Evolutionary conservation across 2,329 filamentous ascomycete species (phyloP).

Genomic region (Sporothrix phasma): DNA sequence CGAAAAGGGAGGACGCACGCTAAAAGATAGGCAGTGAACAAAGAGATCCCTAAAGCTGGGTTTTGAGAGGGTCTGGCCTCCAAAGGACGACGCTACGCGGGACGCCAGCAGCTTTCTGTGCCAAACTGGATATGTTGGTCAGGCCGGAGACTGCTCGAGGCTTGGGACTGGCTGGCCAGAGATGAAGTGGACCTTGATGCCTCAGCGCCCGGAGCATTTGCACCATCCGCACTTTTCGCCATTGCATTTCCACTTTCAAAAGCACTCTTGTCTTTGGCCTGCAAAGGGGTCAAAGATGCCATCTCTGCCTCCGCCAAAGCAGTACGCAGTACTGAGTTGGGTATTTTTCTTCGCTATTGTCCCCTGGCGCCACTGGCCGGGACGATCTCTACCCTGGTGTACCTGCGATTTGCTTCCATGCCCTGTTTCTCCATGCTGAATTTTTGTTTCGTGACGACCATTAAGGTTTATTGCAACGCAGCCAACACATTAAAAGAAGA

Average conservation of each 20-base stretch:
- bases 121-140: neutral
- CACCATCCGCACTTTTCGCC: neutral
- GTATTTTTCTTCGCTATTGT: neutral
- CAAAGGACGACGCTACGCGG: neutral
- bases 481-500: neutral
- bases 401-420: neutral
- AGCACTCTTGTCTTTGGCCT: no score
- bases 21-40: neutral
- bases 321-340: no score
- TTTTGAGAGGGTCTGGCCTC: neutral
- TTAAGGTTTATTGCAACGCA: neutral
- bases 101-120: neutral
- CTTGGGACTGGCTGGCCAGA: neutral
- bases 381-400: neutral
- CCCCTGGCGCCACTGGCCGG: neutral
- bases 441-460: neutral
- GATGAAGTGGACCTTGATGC: neutral
- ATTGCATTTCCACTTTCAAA: neutral
- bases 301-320: no score
- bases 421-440: neutral
- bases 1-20: neutral
- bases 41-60: neutral
- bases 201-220: neutral
- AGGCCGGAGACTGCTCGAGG: no score
- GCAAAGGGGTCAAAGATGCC: no score